Base-by-base conservation (phyloP, 768 basidiomycete species). In the Rhodocollybia butyracea region DNA sequence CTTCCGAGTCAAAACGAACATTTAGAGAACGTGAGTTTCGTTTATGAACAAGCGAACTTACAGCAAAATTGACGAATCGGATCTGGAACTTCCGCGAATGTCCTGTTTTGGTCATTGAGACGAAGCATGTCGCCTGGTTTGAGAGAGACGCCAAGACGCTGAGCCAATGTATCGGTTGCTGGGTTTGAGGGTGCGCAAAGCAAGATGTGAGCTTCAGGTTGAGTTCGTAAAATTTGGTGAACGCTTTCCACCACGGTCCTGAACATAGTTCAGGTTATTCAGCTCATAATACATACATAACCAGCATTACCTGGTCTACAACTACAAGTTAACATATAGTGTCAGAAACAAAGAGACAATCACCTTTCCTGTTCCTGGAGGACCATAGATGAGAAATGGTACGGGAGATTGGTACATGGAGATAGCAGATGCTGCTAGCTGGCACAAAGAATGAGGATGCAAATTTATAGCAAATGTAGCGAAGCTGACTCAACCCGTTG, bases 311-410 rank as follows among this genome's bases (percentile, higher is more conserved):
- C 39, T 40, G 15, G 39, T 40, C 39, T 40, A 40, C 15, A 19
- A 40, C 5, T 6, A 8, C 21, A 8, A 40, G 39, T 19, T 17
- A n/a, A 19, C 15, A n/a, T 17, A 10, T 6, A 40, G 15, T 8
- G 21, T 10, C 21, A n/a, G 6, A 30, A 22, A 26, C 5, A 40
- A 22, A 27, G 54, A 40, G 57, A 27, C 24, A 56, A 42, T 55
- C 55, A 76, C 77, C 75, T 81, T 81, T 19, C 78, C 79, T 19
- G 79, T 81, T 1, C 79, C 79, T 17, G 79, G 77, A 13, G 79
- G 79, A 1, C 79, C 79, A 51, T 72, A 70, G 53, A 81, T 79
- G 2, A 81, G 62, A 55, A 76, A 76, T 0, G 78, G 79, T 2
- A 78, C 71, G n/a, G 74, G 70, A 15, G 73, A 78, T 51, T 75